These are phyloP conservation scores for Teratosphaeria pseudoeucalypti DNA, from an alignment of 2,329 filamentous ascomycete genomes.

Conservation along the genomic window DNA sequence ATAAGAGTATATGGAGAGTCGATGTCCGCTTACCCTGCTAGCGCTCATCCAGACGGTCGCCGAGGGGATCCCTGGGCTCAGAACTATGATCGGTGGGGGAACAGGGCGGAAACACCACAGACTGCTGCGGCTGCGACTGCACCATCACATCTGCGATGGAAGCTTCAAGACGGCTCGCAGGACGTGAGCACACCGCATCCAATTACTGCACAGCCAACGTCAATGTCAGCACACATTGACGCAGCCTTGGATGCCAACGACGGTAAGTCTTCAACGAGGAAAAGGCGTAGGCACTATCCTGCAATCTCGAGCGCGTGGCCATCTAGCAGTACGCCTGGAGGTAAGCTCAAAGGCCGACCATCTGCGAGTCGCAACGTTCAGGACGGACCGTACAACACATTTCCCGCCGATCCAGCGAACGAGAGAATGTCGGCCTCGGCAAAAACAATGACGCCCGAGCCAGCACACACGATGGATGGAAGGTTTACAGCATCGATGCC, in stretches of 20 bases:
- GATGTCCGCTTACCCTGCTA: constrained; percentile 41
- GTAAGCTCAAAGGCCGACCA: constrained; percentile 69
- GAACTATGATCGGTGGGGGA: constrained; percentile 26
- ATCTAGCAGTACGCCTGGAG: constrained; percentile 52
- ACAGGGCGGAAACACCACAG: constrained; percentile 28
- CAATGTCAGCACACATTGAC: constrained; percentile 32
- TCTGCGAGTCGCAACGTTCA: constrained; percentile 59
- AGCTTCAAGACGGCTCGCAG: constrained; percentile 14
- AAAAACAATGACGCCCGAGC: constrained; percentile 26
- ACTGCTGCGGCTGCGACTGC: constrained; percentile 32
- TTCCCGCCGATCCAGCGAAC: constrained; percentile 48
- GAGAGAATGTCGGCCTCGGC: constrained; percentile 23
- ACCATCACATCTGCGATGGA: constrained; percentile 29
- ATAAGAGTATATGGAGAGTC: constrained; percentile 10
- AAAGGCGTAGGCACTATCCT: constrained; percentile 60
- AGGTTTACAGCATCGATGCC: constrained; percentile 48
- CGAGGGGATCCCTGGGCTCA: constrained; percentile 43
- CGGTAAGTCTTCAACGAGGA: constrained; percentile 54
- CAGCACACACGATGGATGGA: constrained; percentile 7
- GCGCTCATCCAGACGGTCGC: constrained; percentile 44
- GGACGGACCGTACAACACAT: constrained; percentile 59
- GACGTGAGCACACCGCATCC: constrained; percentile 50
- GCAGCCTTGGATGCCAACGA: constrained; percentile 40
- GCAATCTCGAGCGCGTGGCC: constrained; percentile 86
- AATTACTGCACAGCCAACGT: constrained; percentile 64